Evolutionary conservation across 164 flowering plant genomes (phyloP).

Genomic region (Berberis vulgaris): DNA sequence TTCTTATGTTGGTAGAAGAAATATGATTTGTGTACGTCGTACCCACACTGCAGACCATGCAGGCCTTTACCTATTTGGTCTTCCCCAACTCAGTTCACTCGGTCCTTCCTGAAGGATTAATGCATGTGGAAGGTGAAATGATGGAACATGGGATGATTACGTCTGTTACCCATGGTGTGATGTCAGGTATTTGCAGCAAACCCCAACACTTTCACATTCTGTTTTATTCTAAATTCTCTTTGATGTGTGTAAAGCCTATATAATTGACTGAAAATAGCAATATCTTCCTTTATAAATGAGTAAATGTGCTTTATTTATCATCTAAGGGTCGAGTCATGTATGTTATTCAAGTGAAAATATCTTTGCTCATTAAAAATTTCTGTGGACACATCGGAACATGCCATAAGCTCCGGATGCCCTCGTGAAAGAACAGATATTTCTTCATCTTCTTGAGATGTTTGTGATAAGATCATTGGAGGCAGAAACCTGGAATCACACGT

Average conservation of each 20-base stretch:
- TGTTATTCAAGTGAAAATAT: not conserved
- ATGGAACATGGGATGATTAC: conserved; percentile 67
- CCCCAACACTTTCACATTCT: not conserved
- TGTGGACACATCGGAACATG: not conserved
- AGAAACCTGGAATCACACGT: no score
- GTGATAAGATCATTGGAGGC: no score
- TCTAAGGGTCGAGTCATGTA: not conserved
- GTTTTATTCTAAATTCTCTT: not conserved
- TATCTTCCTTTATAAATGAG: not conserved
- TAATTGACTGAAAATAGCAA: no score
- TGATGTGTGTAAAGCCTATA: not conserved
- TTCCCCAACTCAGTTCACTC: conserved; percentile 63
- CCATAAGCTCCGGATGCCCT: no score
- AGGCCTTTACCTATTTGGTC: conserved; percentile 64
- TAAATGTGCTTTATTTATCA: not conserved
- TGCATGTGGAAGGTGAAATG: conserved; percentile 33
- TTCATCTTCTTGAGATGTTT: no score
- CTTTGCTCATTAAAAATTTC: not conserved
- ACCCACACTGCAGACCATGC: conserved; percentile 47
- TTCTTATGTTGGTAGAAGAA: no score
- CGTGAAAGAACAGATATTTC: no score
- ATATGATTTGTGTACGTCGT: not conserved
- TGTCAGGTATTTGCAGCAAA: conserved; percentile 50
- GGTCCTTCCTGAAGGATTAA: conserved; percentile 43
- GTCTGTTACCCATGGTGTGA: conserved; percentile 71